Conservation (phyloP, 352 stramenopile species). For the Thalassiosira allenii region DNA sequence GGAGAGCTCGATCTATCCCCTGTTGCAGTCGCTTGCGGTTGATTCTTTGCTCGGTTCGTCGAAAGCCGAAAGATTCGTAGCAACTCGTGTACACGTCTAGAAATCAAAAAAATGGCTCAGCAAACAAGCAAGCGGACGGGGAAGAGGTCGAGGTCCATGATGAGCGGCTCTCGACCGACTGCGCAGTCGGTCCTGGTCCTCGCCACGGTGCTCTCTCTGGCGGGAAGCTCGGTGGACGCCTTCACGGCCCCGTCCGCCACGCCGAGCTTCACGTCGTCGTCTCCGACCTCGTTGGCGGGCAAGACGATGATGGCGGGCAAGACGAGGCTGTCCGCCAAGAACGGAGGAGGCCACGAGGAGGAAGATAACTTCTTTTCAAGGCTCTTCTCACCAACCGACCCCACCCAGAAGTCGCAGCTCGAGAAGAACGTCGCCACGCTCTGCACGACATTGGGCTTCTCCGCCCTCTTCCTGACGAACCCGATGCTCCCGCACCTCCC, state of each 20-base stretch:
- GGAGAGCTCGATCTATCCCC: too few relatives aligned
- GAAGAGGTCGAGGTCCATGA: constrained; percentile 15
- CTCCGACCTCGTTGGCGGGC: background rate
- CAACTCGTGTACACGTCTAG: too few relatives aligned
- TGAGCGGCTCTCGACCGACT: background rate
- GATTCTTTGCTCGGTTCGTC: too few relatives aligned
- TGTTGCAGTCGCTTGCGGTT: too few relatives aligned
- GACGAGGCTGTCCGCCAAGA: constrained; percentile 21
- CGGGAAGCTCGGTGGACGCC: background rate
- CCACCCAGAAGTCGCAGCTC: constrained; percentile 25
- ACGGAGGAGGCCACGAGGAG: background rate
- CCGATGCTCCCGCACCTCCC: constrained; percentile 46
- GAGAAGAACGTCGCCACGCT: constrained; percentile 49
- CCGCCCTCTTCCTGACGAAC: constrained; percentile 45
- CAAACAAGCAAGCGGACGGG: background rate
- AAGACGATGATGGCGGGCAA: background rate
- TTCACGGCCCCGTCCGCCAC: background rate
- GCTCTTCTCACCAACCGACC: constrained; percentile 5
- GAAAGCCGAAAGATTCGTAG: too few relatives aligned
- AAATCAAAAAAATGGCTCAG: background rate
- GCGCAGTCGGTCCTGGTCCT: background rate
- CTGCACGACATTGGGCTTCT: constrained; percentile 51
- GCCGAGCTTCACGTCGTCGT: too few relatives aligned
- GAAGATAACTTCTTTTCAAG: constrained; percentile 13
- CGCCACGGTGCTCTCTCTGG: constrained; percentile 11